Percentiles rank a stretch among this genome's conserved stretches.
These are phyloP conservation scores for Nyctanthes arbortristis DNA, from an alignment of 257 asterid genomes.

Conservation along the genomic window DNA sequence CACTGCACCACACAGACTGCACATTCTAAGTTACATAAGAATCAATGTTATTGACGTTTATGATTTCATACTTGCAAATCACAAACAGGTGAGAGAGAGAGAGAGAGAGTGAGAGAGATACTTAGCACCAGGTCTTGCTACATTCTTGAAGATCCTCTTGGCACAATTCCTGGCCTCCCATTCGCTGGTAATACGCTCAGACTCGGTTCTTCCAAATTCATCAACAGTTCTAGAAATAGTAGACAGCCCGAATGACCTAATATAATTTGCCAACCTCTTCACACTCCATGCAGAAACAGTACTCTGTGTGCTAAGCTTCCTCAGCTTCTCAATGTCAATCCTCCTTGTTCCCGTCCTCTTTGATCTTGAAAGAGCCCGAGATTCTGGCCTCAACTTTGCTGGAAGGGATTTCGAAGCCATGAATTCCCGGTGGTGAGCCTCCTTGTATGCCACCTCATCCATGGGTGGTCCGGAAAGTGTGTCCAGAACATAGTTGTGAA, in stretches of 20 bases:
- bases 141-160: constrained; percentile 60
- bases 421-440: constrained; percentile 20
- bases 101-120: constrained; percentile 19
- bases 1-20: too few species aligned
- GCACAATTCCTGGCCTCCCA: constrained; percentile 52
- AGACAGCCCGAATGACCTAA: constrained; percentile 57
- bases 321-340: constrained; percentile 59
- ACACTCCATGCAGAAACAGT: constrained; percentile 57
- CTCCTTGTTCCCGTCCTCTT: constrained; percentile 37
- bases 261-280: constrained; percentile 50
- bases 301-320: constrained; percentile 44
- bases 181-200: constrained; percentile 51
- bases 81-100: background rate
- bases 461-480: constrained; percentile 57
- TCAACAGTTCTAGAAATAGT: constrained; percentile 54
- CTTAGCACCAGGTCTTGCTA: constrained; percentile 62
- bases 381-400: constrained; percentile 27
- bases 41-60: too few species aligned
- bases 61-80: too few species aligned
- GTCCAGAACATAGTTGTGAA: constrained; percentile 52
- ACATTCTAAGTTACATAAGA: too few species aligned
- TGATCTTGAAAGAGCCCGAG: constrained; percentile 32
- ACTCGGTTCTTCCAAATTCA: constrained; percentile 32
- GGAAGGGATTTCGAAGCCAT: constrained; percentile 38
- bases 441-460: constrained; percentile 34